Evolutionary conservation across 768 basidiomycete species (phyloP).

Genomic region (Arthromyces matolae): DNA sequence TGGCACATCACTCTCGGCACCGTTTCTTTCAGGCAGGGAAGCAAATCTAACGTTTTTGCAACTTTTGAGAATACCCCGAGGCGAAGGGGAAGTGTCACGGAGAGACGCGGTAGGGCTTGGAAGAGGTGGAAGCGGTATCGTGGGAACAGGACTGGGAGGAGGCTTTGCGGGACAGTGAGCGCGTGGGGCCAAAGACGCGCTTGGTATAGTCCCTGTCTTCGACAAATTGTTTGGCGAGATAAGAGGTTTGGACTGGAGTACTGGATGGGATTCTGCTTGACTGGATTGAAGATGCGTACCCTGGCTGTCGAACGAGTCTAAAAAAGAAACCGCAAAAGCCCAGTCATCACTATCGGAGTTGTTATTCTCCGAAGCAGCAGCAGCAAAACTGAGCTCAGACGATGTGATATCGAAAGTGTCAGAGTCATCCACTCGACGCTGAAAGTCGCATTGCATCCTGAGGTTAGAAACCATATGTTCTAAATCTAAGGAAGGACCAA

Average conservation of each 20-base stretch:
- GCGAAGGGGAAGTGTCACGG: constrained; percentile 15
- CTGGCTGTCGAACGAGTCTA: constrained; percentile 13
- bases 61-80: constrained; percentile 34
- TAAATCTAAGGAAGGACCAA: constrained; percentile 29
- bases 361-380: constrained; percentile 10
- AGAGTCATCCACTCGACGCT: constrained; percentile 10
- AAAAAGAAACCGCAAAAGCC: constrained; percentile 33
- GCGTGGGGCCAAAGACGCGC: constrained; percentile 7
- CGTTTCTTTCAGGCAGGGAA: constrained; percentile 24
- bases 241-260: neutral
- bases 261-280: neutral
- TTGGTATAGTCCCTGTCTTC: neutral
- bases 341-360: constrained; percentile 27
- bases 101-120: constrained; percentile 15
- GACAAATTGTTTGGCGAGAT: neutral
- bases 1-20: neutral
- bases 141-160: constrained; percentile 12
- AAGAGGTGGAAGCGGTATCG: constrained; percentile 13
- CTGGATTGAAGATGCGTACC: neutral
- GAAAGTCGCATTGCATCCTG: constrained; percentile 33
- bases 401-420: constrained; percentile 1
- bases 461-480: constrained; percentile 45
- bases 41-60: constrained; percentile 44
- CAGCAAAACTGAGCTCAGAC: constrained; percentile 13
- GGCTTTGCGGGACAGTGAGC: constrained; percentile 1